A percentile compares a stretch with the other conserved stretches of the same genome.
Evolutionary conservation across 2,329 filamentous ascomycete genomes (phyloP).

Genomic region (Pseudogymnoascus sp.): DNA sequence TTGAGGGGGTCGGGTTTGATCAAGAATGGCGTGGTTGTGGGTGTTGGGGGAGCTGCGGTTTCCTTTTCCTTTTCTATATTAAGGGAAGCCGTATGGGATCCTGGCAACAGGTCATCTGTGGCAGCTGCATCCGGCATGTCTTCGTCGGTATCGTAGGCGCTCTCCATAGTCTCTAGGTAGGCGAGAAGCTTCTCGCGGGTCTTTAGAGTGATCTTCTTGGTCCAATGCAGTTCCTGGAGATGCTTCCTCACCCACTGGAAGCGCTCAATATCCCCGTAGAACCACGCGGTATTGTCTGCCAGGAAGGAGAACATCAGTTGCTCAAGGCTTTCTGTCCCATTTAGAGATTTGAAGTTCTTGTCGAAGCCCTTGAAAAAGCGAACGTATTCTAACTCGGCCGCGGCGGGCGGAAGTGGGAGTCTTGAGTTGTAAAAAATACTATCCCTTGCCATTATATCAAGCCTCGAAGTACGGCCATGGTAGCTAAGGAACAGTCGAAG

Average conservation of each 20-base stretch:
- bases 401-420: neutral
- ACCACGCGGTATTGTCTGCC: neutral
- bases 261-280: neutral
- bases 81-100: neutral
- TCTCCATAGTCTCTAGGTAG: neutral
- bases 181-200: neutral
- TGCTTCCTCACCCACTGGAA: neutral
- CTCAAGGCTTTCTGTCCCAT: neutral
- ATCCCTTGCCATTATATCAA: neutral
- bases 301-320: neutral
- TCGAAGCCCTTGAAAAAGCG: neutral
- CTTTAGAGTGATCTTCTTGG: neutral
- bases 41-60: neutral
- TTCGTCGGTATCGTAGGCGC: neutral
- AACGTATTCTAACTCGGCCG: neutral
- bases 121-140: neutral
- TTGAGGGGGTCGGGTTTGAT: neutral
- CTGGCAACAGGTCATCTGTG: neutral
- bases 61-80: neutral
- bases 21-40: neutral
- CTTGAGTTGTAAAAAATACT: neutral
- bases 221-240: neutral
- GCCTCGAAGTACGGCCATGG: neutral
- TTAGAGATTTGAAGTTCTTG: neutral
- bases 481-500: neutral